Conservation (phyloP, 257 asterid species). For the Sherardia arvensis region DNA sequence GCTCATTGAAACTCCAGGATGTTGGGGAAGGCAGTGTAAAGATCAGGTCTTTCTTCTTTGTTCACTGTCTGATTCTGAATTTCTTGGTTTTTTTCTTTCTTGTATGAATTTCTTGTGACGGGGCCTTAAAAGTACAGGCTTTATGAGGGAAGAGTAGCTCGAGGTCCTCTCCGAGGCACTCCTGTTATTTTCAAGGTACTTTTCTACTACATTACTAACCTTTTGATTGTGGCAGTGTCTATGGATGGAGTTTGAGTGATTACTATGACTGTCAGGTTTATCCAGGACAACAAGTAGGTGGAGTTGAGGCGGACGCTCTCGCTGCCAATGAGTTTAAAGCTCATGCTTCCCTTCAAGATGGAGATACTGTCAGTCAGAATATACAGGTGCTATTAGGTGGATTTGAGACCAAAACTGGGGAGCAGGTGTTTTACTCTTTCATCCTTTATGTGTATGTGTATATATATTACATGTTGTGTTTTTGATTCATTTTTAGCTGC, state of each 20-base stretch:
- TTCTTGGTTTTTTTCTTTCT: neutral
- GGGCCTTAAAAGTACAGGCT: constrained; percentile 54
- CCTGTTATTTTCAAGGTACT: constrained; percentile 71
- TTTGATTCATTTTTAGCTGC: constrained; percentile 1
- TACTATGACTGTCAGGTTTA: constrained; percentile 52
- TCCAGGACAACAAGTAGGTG: constrained; percentile 94
- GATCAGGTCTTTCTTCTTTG: constrained; percentile 43
- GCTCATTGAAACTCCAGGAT: constrained; percentile 52
- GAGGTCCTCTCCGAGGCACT: constrained; percentile 78
- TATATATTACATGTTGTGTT: neutral
- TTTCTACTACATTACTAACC: neutral
- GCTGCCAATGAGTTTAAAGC: constrained; percentile 92
- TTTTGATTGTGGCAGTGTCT: neutral
- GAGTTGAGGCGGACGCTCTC: constrained; percentile 77
- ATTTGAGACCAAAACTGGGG: constrained; percentile 90
- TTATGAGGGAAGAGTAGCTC: constrained; percentile 84
- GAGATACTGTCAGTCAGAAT: constrained; percentile 29
- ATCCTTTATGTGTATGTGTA: neutral
- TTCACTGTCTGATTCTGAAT: neutral
- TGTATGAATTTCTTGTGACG: neutral
- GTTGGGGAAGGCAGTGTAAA: constrained; percentile 78
- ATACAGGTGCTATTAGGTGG: constrained; percentile 85
- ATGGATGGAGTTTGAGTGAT: neutral
- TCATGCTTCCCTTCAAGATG: constrained; percentile 72
- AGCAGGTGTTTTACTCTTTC: constrained; percentile 65